Evolutionary conservation across 1,284 basidiomycete genomes (phyloP), one percentile per base, ranked within the genome.

Genomic region (Moesziomyces globuligerus): DNA sequence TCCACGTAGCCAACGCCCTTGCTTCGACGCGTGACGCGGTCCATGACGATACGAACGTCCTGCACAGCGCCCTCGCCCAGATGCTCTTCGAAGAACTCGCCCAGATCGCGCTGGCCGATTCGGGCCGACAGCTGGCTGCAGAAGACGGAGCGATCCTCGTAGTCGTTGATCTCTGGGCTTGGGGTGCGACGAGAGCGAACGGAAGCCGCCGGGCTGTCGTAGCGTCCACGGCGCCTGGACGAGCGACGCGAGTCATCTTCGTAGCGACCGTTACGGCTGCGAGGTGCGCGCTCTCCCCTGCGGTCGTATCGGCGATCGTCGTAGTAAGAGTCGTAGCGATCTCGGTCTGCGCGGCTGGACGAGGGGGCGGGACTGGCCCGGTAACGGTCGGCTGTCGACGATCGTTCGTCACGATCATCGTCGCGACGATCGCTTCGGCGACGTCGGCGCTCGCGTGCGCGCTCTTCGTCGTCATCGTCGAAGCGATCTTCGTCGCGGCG

Each of bases 1-100:
- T 98, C 96, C 78, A 98, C 95, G 83, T 98, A 98, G 69, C 93
- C 96, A 80, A 98, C 96, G 67, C 88, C 95, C 84, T 97, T 98
- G 26, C 93, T 96, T 50, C 94, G 89, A 74, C 93, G 89, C 15
- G 93, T 94, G 49, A 94, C 86, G 69, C 93, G 87, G 83, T 98
- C 95, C 11, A 92, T 95, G 39, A 98, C 94, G 78, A 99, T 93
- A 64, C 93, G 87, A 18, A 94, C 93, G 78, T 98, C 95, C 85
- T 93, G 89, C 4, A 99, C 95, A 25, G 91, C 89, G 40, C 90
- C 90, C 43, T 77, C 91, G 24, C 94, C 94, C 29, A 97, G 87
- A 83, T 93, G 94, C 83, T 96, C 92, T 86, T 98, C 95, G 82
- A 99, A 98, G 86, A 99, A 98, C 84, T 95, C 92, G 67, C 94